Percentiles rank a stretch among this genome's conserved stretches.
These are phyloP conservation scores for Phytophthora syringae DNA, from an alignment of 352 stramenopile species.

Conservation along the genomic window DNA sequence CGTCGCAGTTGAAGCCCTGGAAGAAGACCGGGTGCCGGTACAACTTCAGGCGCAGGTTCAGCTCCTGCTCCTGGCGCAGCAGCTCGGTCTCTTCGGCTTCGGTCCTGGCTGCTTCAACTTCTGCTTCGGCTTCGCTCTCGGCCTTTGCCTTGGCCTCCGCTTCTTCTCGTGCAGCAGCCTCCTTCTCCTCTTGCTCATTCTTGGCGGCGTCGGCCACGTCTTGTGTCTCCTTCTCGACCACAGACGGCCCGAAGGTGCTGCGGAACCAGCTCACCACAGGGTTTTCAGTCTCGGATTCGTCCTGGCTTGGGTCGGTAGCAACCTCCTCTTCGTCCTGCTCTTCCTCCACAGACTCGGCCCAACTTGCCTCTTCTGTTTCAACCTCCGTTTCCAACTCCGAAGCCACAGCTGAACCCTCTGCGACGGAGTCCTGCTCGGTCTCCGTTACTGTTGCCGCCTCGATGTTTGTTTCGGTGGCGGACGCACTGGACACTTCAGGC, in stretches of 20 bases:
- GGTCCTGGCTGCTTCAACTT: constrained; percentile 13
- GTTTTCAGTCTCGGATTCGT: constrained; percentile 34
- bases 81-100: constrained; percentile 26
- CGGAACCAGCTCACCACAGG: constrained; percentile 39
- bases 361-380: not conserved
- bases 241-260: constrained; percentile 31
- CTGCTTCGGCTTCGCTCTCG: constrained; percentile 14
- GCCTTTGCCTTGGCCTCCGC: constrained; percentile 19
- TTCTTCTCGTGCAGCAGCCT: constrained; percentile 21
- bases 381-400: constrained; percentile 2
- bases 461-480: too few species aligned
- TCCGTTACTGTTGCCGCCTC: not conserved
- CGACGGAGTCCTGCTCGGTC: not conserved
- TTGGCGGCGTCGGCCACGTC: constrained; percentile 7
- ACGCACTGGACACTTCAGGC: not conserved
- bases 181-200: constrained; percentile 23
- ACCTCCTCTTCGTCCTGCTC: constrained; percentile 14
- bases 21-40: constrained; percentile 50
- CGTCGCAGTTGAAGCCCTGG: constrained; percentile 36
- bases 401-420: not conserved
- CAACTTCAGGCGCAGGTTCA: constrained; percentile 30
- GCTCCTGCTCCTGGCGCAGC: constrained; percentile 31
- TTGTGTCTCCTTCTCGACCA: constrained; percentile 22
- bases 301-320: constrained; percentile 5
- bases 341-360: not conserved